Base-by-base conservation (phyloP, 73 alveolate species). In the Paramecium sonneborni region DNA sequence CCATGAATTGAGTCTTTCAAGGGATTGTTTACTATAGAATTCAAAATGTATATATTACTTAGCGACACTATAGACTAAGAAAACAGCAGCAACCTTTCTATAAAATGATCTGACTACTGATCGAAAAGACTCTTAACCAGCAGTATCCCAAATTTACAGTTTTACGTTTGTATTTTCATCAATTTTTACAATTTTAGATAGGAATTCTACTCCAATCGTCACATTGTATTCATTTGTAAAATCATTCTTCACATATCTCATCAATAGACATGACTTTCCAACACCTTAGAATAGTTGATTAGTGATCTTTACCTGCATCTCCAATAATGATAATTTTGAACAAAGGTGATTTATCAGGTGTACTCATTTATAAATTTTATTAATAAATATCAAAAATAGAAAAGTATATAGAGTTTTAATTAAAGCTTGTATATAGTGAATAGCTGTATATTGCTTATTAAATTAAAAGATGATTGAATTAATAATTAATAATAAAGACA, bases 101-200 rank as follows among this genome's bases (percentile, higher is more conserved):
- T 98, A 98, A 93, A 97, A 98, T 52, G 97, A 92, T 92, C 97
- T 95, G 14, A 98, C 97, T 57, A 98, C 95, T 15, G 98, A 93
- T 90, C 98, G 88, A 92, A 96, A 98, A 35, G 98, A 93, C 92
- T 91, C 95, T 91, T 91, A 38, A 12, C 95, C 95, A 3, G 95
- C 95, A 32, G 95, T 91, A 57, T 91, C 95, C 95, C 95, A 91
- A 1, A 91, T 91, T 72, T 96, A 85, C 69, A 96, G 57, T 85
- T 91, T 74, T 2, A 74, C 96, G 98, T 87, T 96, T 2, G 76
- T 34, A 35, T 62, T 37, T 4, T 93, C 95, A 34, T 93, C 95
- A 32, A 95, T 84, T 32, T 95, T 86, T 14, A 92, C 85, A 18
- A 89, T 92, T 85, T 92, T 94, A 2, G 98, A 92, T n/a, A 95